Percentiles rank a stretch among this genome's conserved stretches.
Conservation (phyloP, 1,284 basidiomycete species). For the Puccinia polysora region DNA sequence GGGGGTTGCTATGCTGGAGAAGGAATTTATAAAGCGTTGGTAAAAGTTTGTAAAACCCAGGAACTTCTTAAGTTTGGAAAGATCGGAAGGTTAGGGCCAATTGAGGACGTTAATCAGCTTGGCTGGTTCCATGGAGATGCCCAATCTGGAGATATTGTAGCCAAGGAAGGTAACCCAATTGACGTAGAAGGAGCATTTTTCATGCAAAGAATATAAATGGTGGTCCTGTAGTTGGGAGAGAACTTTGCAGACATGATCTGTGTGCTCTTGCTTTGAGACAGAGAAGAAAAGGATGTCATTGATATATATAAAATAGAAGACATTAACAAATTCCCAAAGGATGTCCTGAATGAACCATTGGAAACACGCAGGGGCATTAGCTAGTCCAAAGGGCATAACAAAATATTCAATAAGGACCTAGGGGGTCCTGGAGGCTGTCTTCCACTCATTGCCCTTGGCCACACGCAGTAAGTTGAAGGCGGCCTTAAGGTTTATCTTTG, state of each 20-base stretch:
- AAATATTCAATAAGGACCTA: slow-evolving; percentile 1
- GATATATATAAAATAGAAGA: slow-evolving; percentile 8
- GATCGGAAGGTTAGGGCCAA: not conserved
- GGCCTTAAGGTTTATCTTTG: not conserved
- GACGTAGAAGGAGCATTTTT: not conserved
- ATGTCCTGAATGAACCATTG: slow-evolving; percentile 8
- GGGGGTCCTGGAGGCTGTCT: slow-evolving; percentile 1
- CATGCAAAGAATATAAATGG: not conserved
- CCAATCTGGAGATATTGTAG: not conserved
- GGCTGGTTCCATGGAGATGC: not conserved
- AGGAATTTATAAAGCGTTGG: slow-evolving; percentile 43
- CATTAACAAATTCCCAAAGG: not conserved
- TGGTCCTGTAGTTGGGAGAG: not conserved
- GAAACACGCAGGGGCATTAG: slow-evolving; percentile 15
- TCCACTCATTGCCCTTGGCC: not conserved
- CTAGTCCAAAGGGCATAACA: slow-evolving; percentile 16
- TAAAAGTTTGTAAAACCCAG: slow-evolving; percentile 29
- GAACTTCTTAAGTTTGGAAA: not conserved
- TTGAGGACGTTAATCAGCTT: not conserved
- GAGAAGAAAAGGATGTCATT: slow-evolving; percentile 29
- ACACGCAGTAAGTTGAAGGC: not conserved
- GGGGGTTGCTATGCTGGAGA: slow-evolving; percentile 24
- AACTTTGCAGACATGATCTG: not conserved
- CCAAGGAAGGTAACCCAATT: not conserved
- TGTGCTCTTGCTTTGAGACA: not conserved